These are phyloP conservation scores for Capillidium rhysosporum DNA, from an alignment of 371 early-diverging fungal genomes.

Conservation along the genomic window DNA sequence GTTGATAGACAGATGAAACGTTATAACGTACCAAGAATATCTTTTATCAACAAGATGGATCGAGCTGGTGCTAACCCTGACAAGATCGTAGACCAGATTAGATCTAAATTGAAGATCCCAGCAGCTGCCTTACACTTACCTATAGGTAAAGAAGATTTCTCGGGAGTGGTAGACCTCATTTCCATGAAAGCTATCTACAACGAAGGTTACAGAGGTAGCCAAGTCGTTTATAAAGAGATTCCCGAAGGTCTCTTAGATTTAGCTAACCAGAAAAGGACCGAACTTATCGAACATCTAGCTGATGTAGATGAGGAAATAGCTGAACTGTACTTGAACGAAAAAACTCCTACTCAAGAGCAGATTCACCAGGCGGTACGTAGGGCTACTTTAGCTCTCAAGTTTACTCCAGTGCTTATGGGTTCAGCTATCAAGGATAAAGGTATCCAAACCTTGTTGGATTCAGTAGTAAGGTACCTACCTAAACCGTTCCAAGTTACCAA, in stretches of 20 bases:
- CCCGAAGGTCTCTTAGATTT: constrained; percentile 57
- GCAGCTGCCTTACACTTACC: constrained; percentile 90
- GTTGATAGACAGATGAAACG: constrained; percentile 90
- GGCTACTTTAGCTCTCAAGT: constrained; percentile 52
- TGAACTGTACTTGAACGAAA: constrained; percentile 61
- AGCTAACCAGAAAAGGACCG: constrained; percentile 49
- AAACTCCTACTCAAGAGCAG: constrained; percentile 44
- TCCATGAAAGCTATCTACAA: constrained; percentile 72
- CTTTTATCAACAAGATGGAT: constrained; percentile 85
- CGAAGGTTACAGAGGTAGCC: constrained; percentile 73
- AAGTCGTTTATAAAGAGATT: constrained; percentile 40
- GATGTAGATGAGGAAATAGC: constrained; percentile 76
- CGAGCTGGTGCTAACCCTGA: constrained; percentile 80
- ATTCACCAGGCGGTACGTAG: constrained; percentile 54
- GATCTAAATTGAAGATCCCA: constrained; percentile 44
- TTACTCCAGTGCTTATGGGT: constrained; percentile 74
- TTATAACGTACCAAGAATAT: constrained; percentile 69
- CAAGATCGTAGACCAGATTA: constrained; percentile 69
- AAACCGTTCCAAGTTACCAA: constrained; percentile 54
- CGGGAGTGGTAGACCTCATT: constrained; percentile 87
- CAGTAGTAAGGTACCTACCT: constrained; percentile 51
- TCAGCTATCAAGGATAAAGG: constrained; percentile 75
- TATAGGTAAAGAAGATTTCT: constrained; percentile 77
- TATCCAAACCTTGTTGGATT: constrained; percentile 60
- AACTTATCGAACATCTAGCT: constrained; percentile 63